These are phyloP conservation scores for Colletotrichum camelliae DNA, from an alignment of 2,329 filamentous ascomycete species.

Conservation along the genomic window DNA sequence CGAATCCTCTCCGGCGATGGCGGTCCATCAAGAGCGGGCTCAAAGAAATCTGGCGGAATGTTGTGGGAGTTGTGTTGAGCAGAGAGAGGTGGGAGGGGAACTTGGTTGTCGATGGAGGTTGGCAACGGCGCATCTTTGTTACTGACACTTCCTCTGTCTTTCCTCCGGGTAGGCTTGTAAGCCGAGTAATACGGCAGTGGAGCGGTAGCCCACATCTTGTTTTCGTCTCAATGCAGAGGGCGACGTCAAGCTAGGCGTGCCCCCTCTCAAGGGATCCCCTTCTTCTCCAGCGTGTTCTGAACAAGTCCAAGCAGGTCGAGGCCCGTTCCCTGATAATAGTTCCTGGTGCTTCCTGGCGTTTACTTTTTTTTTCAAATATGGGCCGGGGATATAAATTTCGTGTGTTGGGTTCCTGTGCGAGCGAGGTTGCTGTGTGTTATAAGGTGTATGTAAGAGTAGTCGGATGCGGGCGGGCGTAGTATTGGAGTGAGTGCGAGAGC, in stretches of 20 bases:
- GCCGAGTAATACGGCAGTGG: constrained; percentile 26
- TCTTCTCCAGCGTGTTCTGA: constrained; percentile 8
- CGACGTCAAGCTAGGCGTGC: constrained; percentile 22
- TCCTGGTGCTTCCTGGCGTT: neutral
- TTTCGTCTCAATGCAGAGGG: constrained; percentile 22
- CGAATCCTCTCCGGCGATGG: constrained; percentile 66
- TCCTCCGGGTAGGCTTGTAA: constrained; percentile 19
- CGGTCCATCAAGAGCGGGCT: constrained; percentile 64
- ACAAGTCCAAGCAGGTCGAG: neutral
- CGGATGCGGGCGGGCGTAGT: neutral
- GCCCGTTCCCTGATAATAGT: neutral
- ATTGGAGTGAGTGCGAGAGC: neutral
- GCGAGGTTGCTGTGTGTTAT: neutral
- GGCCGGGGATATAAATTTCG: constrained; percentile 8
- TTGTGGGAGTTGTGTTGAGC: constrained; percentile 11
- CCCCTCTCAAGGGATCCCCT: constrained; percentile 21
- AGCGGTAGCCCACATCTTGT: constrained; percentile 24
- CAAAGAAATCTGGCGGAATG: constrained; percentile 52
- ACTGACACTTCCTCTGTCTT: neutral
- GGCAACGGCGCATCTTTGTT: constrained; percentile 22
- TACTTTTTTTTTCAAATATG: constrained; percentile 8
- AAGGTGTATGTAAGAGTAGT: neutral
- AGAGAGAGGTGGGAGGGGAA: constrained; percentile 5
- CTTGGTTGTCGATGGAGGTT: neutral
- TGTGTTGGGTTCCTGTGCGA: constrained; percentile 2